Evolutionary conservation across 345 rosid genomes (phyloP).

Genomic region (Acer saccharum): DNA sequence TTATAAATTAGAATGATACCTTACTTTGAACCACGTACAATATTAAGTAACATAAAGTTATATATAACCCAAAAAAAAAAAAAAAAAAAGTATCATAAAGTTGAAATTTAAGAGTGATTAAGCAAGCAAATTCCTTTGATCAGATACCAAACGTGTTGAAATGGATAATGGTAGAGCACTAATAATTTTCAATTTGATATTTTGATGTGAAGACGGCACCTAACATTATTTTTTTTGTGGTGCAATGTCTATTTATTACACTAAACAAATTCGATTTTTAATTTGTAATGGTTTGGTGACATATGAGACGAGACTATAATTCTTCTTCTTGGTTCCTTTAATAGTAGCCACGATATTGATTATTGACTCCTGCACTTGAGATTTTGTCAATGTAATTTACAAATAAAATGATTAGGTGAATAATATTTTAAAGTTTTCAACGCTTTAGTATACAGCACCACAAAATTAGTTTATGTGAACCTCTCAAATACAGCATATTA

Average conservation of each 20-base stretch:
- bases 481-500: no score
- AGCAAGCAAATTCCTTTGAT: not conserved
- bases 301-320: not conserved
- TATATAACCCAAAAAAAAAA: no score
- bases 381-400: no score
- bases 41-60: not conserved
- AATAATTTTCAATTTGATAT: not conserved
- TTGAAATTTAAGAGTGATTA: not conserved
- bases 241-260: constrained; percentile 4
- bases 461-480: no score
- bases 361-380: no score
- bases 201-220: not conserved
- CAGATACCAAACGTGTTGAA: not conserved
- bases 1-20: not conserved
- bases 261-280: constrained; percentile 10
- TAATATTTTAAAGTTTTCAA: no score
- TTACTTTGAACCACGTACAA: not conserved
- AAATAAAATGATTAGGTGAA: no score
- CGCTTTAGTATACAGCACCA: no score
- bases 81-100: not conserved
- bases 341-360: not conserved
- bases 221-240: not conserved
- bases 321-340: not conserved
- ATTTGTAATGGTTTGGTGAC: not conserved
- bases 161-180: not conserved